Base-by-base conservation (phyloP, 2,329 filamentous ascomycete genomes). In the Verticillium isaacii region DNA sequence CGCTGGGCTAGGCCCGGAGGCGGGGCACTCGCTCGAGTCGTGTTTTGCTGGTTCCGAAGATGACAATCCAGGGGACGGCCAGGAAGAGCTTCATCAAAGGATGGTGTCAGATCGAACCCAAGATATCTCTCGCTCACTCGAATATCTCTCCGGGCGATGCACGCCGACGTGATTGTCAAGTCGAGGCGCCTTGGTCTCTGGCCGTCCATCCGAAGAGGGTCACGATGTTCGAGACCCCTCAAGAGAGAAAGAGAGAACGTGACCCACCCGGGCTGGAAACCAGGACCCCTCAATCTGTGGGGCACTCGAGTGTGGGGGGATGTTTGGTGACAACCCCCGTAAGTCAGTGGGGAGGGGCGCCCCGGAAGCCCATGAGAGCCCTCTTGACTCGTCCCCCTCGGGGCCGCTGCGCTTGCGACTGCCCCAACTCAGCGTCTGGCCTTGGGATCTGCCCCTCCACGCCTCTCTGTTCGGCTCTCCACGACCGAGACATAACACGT, bases 31-130 rank as follows among this genome's bases (percentile, higher is more conserved):
- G n/a, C 45, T 9, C n/a, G 45, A 50, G 45, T 50, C 45, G 45
- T 12, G n/a, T 4, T 6, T 6, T 50, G 19, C 62, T 32, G 25
- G 57, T 64, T 66, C 64, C 63, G 58, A 63, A 68, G 63, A 57
- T 45, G 63, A 66, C 37, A 66, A 61, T 37, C 36, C 29, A 34
- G 62, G 65, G 63, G 64, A 61, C 66, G 56, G 57, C 56, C 29
- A 29, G 60, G 60, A 12, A 57, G 45, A 19, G 7, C 32, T 56
- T 23, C 8, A 9, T 45, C 39, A 5, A 17, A 45, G 17, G 39
- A 6, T 17, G 39, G 17, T 36, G 34, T 17, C 17, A 45, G 39
- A 45, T 36, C 34, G 9, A 11, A 9, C 34, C 34, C 34, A 11
- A 36, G 34, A 36, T 36, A 11, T 36, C 34, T 36, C 14, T 36